Base-by-base conservation (phyloP, 495 filamentous ascomycete species). In the Aspergillus kassunensis region DNA sequence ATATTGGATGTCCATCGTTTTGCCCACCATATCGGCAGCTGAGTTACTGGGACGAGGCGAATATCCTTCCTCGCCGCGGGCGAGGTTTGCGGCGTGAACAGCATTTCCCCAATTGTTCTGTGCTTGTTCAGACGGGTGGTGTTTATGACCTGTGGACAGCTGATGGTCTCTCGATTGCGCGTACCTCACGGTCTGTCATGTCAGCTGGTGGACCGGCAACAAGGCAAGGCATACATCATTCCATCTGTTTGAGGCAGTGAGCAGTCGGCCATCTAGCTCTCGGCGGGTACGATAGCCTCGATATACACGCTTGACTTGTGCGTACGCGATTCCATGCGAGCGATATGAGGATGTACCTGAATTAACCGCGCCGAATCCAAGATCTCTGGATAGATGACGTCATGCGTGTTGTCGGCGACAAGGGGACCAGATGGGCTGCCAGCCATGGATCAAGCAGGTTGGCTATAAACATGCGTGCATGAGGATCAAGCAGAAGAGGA, bases 1-100 rank as follows among this genome's bases (percentile, higher is more conserved):
- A 63, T 96, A 97, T 56, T 86, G 85, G 27, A 96, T 66, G 44
- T 89, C 90, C 89, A 97, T 92, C 56, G 80, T 82, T 64, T 85
- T 88, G 1, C 89, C 81, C 2, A 74, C 77, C 35, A 47, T 21
- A 46, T 56, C 47, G 72, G 57, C 15, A 70, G 65, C 25, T 65
- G 57, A 34, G 21, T 23, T 18, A 10, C 33, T 31, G 7, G 34
- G 35, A 4, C 33, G 19, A 12, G 16, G 42, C 6, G 16, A 9
- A 1, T 18, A 19, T 10, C 21, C 35, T 12, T 49, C 21, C 53
- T 87, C 83, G 8, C 70, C 76, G 12, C 83, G 85, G 1, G 88
- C 91, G 43, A 83, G 79, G 13, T 79, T 76, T 6, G 89, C 88
- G 37, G 95, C 84, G 23, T 76, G 72, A 12, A 83, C 81, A 4